Conservation (phyloP, 2,329 filamentous ascomycete genomes). For the Fusarium anguioides region DNA sequence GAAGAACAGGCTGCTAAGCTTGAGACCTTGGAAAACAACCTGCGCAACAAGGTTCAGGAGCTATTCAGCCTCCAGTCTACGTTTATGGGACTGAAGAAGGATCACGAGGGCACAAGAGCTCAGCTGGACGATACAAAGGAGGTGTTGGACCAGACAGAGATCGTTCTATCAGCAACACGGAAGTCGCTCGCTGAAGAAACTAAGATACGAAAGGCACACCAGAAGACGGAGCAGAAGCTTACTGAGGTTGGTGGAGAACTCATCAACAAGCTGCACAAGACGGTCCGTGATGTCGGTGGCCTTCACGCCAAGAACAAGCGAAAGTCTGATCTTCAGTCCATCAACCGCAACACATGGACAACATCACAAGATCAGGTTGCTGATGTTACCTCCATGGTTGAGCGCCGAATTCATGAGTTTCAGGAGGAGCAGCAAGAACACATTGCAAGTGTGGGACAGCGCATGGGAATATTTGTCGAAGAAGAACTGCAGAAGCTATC, state of each 20-base stretch:
- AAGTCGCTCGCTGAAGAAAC: conserved; percentile 83
- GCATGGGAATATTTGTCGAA: conserved; percentile 81
- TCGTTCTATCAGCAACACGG: conserved; percentile 81
- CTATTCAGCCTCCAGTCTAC: conserved; percentile 86
- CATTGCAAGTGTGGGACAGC: conserved; percentile 72
- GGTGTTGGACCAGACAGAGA: conserved; percentile 87
- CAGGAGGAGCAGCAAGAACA: conserved; percentile 77
- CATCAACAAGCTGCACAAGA: conserved; percentile 79
- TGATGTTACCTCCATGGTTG: conserved; percentile 80
- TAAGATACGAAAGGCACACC: conserved; percentile 82
- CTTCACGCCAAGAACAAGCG: conserved; percentile 88
- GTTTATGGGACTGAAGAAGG: conserved; percentile 89
- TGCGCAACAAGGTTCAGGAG: conserved; percentile 94
- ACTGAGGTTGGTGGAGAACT: conserved; percentile 78
- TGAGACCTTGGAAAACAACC: conserved; percentile 88
- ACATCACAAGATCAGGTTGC: conserved; percentile 79
- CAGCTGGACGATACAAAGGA: conserved; percentile 83
- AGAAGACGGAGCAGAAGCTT: conserved; percentile 84
- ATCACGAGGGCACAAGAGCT: conserved; percentile 80
- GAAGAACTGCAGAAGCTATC: conserved; percentile 79
- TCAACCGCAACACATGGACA: conserved; percentile 84
- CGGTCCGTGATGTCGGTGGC: conserved; percentile 82
- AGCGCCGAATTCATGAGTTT: conserved; percentile 78
- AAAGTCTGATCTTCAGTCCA: conserved; percentile 82
- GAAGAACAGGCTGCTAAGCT: conserved; percentile 95